Conservation (phyloP, 208 protist species). For the Leishmania aethiopica region DNA sequence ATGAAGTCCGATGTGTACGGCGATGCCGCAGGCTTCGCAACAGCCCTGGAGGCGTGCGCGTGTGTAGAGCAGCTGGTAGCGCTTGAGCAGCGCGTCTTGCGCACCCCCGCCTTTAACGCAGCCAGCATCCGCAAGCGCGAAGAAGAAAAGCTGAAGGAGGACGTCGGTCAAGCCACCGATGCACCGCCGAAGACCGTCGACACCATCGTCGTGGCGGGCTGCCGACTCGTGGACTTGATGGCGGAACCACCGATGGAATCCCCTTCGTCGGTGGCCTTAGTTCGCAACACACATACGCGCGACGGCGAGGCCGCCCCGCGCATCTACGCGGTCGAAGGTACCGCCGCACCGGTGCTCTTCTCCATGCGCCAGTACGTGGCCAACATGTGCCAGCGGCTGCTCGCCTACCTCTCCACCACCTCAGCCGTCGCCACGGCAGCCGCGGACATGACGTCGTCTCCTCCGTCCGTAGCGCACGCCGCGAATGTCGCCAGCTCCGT, state of each 20-base stretch:
- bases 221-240: constrained; percentile 22
- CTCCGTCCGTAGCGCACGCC: neutral
- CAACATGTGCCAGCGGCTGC: constrained; percentile 62
- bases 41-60: constrained; percentile 15
- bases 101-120: constrained; percentile 18
- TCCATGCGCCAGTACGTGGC: constrained; percentile 64
- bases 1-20: constrained; percentile 33
- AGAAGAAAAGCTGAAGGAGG: constrained; percentile 17
- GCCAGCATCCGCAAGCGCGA: constrained; percentile 21
- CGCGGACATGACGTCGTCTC: neutral
- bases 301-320: neutral
- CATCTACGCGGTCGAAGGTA: constrained; percentile 45
- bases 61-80: constrained; percentile 32
- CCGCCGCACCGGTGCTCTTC: constrained; percentile 58
- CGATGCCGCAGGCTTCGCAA: constrained; percentile 27
- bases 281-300: neutral
- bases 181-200: constrained; percentile 1
- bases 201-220: constrained; percentile 22
- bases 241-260: constrained; percentile 14
- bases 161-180: constrained; percentile 14
- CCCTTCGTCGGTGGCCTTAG: neutral
- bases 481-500: constrained; percentile 10
- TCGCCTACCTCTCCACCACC: constrained; percentile 28
- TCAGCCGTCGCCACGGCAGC: constrained; percentile 12
- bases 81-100: constrained; percentile 31